These are phyloP conservation scores for Hypoxylon lienhwacheense DNA, from an alignment of 495 filamentous ascomycete species.

Conservation along the genomic window DNA sequence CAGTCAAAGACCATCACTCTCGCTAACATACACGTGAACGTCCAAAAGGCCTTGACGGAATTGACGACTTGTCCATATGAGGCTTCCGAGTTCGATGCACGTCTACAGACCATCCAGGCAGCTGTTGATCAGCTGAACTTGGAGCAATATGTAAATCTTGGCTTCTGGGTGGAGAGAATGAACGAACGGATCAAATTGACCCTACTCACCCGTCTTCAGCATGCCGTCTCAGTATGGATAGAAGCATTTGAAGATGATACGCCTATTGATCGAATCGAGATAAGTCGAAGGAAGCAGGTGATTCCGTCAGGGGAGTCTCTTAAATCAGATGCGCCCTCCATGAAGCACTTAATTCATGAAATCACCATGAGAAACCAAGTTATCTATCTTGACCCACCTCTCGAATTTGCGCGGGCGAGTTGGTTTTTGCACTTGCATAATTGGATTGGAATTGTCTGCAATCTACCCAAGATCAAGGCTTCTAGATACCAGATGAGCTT, in stretches of 20 bases:
- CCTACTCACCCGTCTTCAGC: constrained; percentile 73
- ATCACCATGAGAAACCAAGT: constrained; percentile 95
- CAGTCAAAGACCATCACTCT: constrained; percentile 83
- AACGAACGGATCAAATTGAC: constrained; percentile 80
- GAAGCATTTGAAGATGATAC: constrained; percentile 71
- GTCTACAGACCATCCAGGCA: constrained; percentile 81
- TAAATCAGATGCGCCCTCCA: constrained; percentile 55
- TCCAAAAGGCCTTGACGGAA: constrained; percentile 79
- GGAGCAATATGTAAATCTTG: constrained; percentile 90
- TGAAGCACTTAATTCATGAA: constrained; percentile 78
- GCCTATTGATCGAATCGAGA: constrained; percentile 49
- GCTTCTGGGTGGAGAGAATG: constrained; percentile 81
- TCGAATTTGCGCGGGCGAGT: constrained; percentile 87
- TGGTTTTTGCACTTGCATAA: constrained; percentile 92
- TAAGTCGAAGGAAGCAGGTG: constrained; percentile 44
- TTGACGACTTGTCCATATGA: constrained; percentile 86
- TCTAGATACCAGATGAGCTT: constrained; percentile 87
- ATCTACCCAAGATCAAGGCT: constrained; percentile 87
- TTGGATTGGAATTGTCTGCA: constrained; percentile 91
- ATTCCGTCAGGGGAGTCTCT: constrained; percentile 41
- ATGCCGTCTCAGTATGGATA: constrained; percentile 83
- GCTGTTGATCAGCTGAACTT: constrained; percentile 93
- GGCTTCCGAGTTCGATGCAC: constrained; percentile 68
- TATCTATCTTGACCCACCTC: constrained; percentile 89
- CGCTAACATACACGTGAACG: constrained; percentile 73